Evolutionary conservation across 345 rosid species (phyloP).

Genomic region (Camelina sativa): DNA sequence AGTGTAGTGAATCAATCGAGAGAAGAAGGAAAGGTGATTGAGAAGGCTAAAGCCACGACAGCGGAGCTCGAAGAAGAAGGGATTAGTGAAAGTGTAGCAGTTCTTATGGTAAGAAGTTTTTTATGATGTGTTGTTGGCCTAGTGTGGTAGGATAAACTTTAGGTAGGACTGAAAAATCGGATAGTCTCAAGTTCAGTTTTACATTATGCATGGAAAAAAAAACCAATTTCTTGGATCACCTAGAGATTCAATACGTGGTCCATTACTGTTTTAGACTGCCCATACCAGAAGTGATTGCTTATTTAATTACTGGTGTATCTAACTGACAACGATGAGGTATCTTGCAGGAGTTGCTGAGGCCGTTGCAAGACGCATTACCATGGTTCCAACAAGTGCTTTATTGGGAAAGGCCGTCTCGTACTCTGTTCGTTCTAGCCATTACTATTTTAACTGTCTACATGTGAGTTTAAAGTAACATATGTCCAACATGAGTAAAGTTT

Average conservation of each 20-base stretch:
- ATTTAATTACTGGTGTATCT: neutral
- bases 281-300: neutral
- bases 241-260: neutral
- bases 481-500: neutral
- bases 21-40: constrained; percentile 63
- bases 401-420: constrained; percentile 67
- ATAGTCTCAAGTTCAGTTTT: neutral
- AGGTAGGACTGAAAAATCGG: neutral
- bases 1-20: constrained; percentile 61
- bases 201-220: neutral
- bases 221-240: neutral
- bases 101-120: constrained; percentile 63
- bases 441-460: constrained; percentile 52
- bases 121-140: neutral
- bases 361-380: constrained; percentile 47
- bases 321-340: constrained; percentile 2
- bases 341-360: constrained; percentile 75
- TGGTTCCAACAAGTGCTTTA: constrained; percentile 56
- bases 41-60: constrained; percentile 68
- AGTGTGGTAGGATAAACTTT: constrained; percentile 4
- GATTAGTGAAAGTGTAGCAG: constrained; percentile 57
- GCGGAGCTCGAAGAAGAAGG: constrained; percentile 79
- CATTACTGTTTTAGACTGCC: neutral
- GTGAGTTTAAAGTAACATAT: constrained; percentile 50
- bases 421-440: constrained; percentile 44